Base-by-base conservation (phyloP, 73 alveolate genomes). In the Stentor roeselii region DNA sequence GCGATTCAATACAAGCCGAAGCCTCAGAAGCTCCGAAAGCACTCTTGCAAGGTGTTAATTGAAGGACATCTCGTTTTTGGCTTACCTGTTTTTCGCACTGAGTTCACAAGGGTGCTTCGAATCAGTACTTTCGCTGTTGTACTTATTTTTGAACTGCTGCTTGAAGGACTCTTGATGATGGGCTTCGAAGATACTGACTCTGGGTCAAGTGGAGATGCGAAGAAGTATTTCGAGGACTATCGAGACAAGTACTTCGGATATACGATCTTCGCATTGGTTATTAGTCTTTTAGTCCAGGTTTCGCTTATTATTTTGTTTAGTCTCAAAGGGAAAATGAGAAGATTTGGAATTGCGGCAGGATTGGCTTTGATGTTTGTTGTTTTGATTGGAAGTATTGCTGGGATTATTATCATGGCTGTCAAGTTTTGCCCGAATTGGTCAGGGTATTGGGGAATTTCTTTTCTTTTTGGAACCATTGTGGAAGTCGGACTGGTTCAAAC, bases 61-160 rank as follows among this genome's bases (percentile, higher is more conserved):
- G 80, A 67, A 67, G 80, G 80, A 34, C 80, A 67, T 67, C 37
- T 67, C 21, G 34, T 40, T 30, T 67, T 67, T 2, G 80, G 80
- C n/a, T 67, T 67, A 2, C 21, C 34, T 32, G 15, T 21, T 2
- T 30, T 11, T 67, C n/a, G 41, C 21, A 1, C 37, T 27, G 0
- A 21, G 14, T 67, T 67, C 37, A 67, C 37, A 1, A n/a, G 80
- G 2, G 14, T 67, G 21, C 41, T 21, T 27, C 21, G 80, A 67
- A 21, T 67, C n/a, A 14, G 21, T 2, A 30, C 80, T 34, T 34
- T 67, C 27, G 2, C 14, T 2, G 37, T 34, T 1, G 80, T 2
- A 1, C 21, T 67, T 21, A 67, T 67, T 40, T 34, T 67, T 34
- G 37, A n/a, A 67, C 37, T 67, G 1, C 2, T 67, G 14, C 37